These are phyloP conservation scores for Discostella stelligera DNA, from an alignment of 352 stramenopile species.

Conservation along the genomic window DNA sequence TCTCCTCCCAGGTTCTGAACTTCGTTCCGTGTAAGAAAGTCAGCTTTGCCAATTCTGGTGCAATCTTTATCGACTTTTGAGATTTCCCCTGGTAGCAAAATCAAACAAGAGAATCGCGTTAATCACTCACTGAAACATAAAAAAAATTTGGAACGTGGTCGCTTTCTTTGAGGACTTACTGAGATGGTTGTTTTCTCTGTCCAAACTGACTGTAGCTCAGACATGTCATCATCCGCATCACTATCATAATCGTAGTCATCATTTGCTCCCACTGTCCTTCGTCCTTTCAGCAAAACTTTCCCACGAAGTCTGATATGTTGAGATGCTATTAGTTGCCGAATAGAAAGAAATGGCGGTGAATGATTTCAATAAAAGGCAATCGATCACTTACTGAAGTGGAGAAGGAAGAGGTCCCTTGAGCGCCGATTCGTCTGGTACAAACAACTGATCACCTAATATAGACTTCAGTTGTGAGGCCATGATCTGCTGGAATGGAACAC, in stretches of 20 bases:
- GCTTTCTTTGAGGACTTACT: constrained; percentile 18
- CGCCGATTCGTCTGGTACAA: constrained; percentile 70
- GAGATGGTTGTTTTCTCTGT: constrained; percentile 34
- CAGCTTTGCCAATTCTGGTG: constrained; percentile 65
- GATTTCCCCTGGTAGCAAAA: constrained; percentile 26
- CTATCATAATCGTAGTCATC: constrained; percentile 65
- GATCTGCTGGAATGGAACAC: constrained; percentile 74
- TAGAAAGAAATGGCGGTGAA: constrained; percentile 1
- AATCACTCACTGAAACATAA: not conserved
- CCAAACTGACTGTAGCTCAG: constrained; percentile 38
- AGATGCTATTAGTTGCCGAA: not conserved
- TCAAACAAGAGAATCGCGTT: not conserved
- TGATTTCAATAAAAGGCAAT: constrained; percentile 7
- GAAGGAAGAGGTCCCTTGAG: constrained; percentile 61
- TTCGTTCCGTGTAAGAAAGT: constrained; percentile 77
- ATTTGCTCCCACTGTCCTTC: constrained; percentile 48
- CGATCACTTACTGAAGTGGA: constrained; percentile 55
- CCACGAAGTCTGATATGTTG: constrained; percentile 54
- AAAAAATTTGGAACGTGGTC: constrained; percentile 1
- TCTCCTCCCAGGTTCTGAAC: constrained; percentile 65
- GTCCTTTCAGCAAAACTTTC: constrained; percentile 78
- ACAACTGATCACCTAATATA: constrained; percentile 72
- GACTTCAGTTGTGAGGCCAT: constrained; percentile 73
- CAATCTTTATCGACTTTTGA: constrained; percentile 46
- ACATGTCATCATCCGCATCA: constrained; percentile 61